Evolutionary conservation across 2,329 filamentous ascomycete species (phyloP), one percentile per base, ranked within the genome.

Genomic region (Colletotrichum eremochloae): DNA sequence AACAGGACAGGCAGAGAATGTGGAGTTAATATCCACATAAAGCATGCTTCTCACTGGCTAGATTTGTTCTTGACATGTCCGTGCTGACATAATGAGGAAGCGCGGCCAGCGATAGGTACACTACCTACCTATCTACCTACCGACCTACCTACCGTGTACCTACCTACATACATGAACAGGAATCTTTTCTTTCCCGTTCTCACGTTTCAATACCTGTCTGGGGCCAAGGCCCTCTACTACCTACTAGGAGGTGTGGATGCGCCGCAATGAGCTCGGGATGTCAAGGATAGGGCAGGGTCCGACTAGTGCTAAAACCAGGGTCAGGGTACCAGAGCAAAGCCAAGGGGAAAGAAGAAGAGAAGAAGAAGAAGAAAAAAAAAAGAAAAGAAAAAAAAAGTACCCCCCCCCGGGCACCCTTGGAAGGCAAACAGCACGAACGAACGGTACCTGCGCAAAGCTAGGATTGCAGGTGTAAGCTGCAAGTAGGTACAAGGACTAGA

Each of bases 361-460:
- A 36, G 36, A 63, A 50, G 55, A 57, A 31, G 40, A 55, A 61
- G 50, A 57, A 55, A 7, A 18, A 31, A 0, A 24, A 56, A 56
- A 56, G 33, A 20, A 38, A 46, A 56, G 48, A 38, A 15, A 57
- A 44, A 44, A 24, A 24, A 24, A 24, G 24, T 24, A 24, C 24
- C 24, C 36, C 24, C 24, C 24, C 1, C 20, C 24, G 33, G 52
- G 24, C 15, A 64, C 42, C 52, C 52, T 65, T 55, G 61, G 14
- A 65, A 46, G 46, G 44, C 58, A 38, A 29, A 15, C 24, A 50
- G 67, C 58, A 61, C 44, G 55, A 46, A 72, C 55, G 66, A 72
- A 69, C 60, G 70, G 70, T 72, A 72, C 66, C 70, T 72, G 66
- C 46, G 60, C 60, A 33, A 70, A 69, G 55, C 42, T 40, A 55